A percentile compares a stretch with the other conserved stretches of the same genome.
These are phyloP conservation scores for Coemansia sp. DNA, from an alignment of 192 early-diverging fungal genomes.

Conservation along the genomic window DNA sequence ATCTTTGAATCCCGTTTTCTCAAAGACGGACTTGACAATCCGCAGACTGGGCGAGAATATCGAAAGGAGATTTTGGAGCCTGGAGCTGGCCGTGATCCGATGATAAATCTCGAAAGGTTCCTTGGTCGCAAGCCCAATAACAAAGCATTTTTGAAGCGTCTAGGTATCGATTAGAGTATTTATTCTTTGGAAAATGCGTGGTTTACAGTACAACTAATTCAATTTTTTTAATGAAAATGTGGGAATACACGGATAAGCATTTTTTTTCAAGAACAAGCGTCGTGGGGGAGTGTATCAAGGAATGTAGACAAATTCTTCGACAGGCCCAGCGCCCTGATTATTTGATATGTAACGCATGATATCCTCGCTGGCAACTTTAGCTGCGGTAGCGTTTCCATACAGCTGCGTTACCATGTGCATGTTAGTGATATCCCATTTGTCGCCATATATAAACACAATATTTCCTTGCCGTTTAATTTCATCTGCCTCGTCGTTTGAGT, in stretches of 20 bases:
- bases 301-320: not conserved
- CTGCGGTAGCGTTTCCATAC: not conserved
- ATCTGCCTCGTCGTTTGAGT: not conserved
- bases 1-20: slow-evolving; percentile 46
- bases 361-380: not conserved
- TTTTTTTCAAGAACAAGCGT: too few relatives aligned
- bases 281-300: too few relatives aligned
- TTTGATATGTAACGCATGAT: too few relatives aligned
- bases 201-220: not conserved
- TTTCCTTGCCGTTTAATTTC: not conserved
- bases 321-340: too few relatives aligned
- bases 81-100: not conserved
- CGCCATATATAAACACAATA: not conserved
- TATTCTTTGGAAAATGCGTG: not conserved
- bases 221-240: not conserved
- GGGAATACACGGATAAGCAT: not conserved
- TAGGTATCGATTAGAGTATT: too few relatives aligned
- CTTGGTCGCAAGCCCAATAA: not conserved
- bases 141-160: slow-evolving; percentile 7
- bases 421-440: not conserved
- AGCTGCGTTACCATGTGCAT: not conserved
- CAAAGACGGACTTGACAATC: not conserved
- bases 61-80: slow-evolving; percentile 3
- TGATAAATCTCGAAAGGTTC: not conserved
- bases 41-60: not conserved